Base-by-base conservation (phyloP, 2,329 filamentous ascomycete species). In the Alternaria hordeiaustralica region DNA sequence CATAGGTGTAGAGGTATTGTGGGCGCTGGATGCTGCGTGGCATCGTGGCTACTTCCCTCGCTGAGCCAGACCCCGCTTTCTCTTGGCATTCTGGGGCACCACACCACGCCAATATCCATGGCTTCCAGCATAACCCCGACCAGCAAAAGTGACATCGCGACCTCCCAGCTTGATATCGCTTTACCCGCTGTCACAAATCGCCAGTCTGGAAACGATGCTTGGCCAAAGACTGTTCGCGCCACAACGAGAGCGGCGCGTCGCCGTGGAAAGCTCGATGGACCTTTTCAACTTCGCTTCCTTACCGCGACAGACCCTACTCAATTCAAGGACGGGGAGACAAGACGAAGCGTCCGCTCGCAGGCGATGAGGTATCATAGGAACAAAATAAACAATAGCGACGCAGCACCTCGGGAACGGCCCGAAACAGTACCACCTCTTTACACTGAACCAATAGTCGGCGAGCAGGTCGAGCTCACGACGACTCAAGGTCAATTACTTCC, bases 341-440 rank as follows among this genome's bases (percentile, higher is more conserved):
- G 73, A 58, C 67, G 71, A 33, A 75, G 68, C 51, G 70, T 79
- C 47, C 76, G 76, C 9, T 78, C 75, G 6, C 75, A 77, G 55
- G 76, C 73, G 23, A 79, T 78, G 76, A 72, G 71, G 7, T 69
- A 75, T 20, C 74, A 74, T 58, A 64, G 73, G 46, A 76, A 73
- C 46, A 70, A 69, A 45, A 59, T 63, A 13, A 50, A 63, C 63
- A 21, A n/a, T 3, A 9, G n/a, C 7, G 1, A 36, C 1, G 28
- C 25, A 30, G 3, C 1, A 23, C 44, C 26, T 5, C 7, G 11
- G 10, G 9, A 18, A 55, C 30, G 4, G 51, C 21, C n/a, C 7
- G 11, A 44, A 11, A 44, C 2, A 4, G 23, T 55, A 25, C n/a
- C 2, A 21, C 5, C 51, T 21, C 28, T 20, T 8, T 36, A 23